Percentiles rank a stretch among this genome's conserved stretches.
Evolutionary conservation across 1,139 yeast genomes (phyloP).

Genomic region (Zygoascus meyerae): DNA sequence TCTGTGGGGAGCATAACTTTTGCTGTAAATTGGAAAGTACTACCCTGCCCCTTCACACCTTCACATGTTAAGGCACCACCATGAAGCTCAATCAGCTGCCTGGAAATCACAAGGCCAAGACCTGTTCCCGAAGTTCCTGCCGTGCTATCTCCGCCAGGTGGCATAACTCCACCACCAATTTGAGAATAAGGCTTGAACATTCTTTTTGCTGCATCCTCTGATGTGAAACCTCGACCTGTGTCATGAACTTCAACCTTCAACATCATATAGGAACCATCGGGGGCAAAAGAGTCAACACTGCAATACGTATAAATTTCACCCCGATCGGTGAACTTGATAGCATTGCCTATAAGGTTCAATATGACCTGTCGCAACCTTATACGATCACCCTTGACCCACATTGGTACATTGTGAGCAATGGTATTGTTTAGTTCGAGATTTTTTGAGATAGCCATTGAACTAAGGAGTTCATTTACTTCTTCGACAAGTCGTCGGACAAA

Average conservation of each 20-base stretch:
- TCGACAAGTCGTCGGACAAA: slow-evolving; percentile 70
- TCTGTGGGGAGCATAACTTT: slow-evolving; percentile 29
- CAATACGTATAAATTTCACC: slow-evolving; percentile 52
- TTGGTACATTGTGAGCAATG: slow-evolving; percentile 72
- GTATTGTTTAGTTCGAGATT: slow-evolving; percentile 69
- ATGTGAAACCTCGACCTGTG: slow-evolving; percentile 86
- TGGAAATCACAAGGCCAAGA: slow-evolving; percentile 75
- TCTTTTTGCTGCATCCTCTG: slow-evolving; percentile 44
- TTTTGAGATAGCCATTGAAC: slow-evolving; percentile 74
- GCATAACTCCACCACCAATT: slow-evolving; percentile 37
- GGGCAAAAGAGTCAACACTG: slow-evolving; percentile 18
- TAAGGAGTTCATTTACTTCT: slow-evolving; percentile 72
- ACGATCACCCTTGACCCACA: slow-evolving; percentile 80
- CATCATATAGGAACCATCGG: slow-evolving; percentile 35
- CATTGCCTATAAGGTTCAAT: slow-evolving; percentile 82
- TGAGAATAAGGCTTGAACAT: slow-evolving; percentile 93
- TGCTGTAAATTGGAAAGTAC: slow-evolving; percentile 48
- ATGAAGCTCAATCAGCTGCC: slow-evolving; percentile 81
- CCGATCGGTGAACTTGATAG: slow-evolving; percentile 72
- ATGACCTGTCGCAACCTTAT: slow-evolving; percentile 82
- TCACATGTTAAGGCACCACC: slow-evolving; percentile 69
- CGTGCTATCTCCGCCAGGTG: slow-evolving; percentile 6
- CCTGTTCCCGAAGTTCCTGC: slow-evolving; percentile 67
- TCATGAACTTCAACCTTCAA: slow-evolving; percentile 71
- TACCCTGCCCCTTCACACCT: slow-evolving; percentile 71